Conservation (phyloP, 768 basidiomycete species). For the Lyophyllum atratum region DNA sequence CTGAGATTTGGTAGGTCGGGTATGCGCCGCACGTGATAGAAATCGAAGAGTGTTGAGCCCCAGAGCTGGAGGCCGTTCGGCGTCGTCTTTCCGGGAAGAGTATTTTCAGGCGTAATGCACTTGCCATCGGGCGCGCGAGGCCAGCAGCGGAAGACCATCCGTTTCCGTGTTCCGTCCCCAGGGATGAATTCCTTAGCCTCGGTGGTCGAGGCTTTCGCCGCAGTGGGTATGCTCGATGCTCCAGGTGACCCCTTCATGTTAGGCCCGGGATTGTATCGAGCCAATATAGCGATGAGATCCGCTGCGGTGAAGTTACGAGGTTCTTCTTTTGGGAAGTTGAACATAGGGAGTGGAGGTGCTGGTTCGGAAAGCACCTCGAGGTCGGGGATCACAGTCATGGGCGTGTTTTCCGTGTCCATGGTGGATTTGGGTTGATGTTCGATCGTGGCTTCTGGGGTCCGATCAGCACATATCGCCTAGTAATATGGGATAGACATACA, state of each 20-base stretch:
- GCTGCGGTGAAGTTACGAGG: slow-evolving; percentile 13
- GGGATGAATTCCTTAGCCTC: slow-evolving; percentile 3
- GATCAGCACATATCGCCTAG: background rate
- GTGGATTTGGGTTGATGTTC: background rate
- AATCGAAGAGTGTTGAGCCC: slow-evolving; percentile 46
- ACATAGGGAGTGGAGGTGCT: background rate
- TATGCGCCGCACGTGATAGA: slow-evolving; percentile 32
- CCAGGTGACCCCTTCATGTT: background rate
- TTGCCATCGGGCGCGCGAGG: slow-evolving; percentile 16
- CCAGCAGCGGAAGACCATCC: slow-evolving; percentile 15
- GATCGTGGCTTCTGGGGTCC: background rate
- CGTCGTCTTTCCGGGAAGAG: slow-evolving; percentile 29
- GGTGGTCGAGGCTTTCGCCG: background rate
- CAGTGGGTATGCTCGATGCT: background rate
- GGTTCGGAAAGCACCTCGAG: background rate
- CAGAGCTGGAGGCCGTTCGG: slow-evolving; percentile 35
- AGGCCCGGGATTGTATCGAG: background rate
- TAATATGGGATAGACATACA: background rate
- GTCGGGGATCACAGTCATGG: background rate
- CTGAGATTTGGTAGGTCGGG: slow-evolving; percentile 15
- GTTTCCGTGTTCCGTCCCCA: background rate
- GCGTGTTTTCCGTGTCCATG: background rate
- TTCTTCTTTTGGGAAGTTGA: slow-evolving; percentile 11
- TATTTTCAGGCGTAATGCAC: slow-evolving; percentile 8
- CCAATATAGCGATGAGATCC: slow-evolving; percentile 14